Evolutionary conservation across 2,329 filamentous ascomycete species (phyloP), one percentile per base, ranked within the genome.

Genomic region (Fusarium vanettenii): DNA sequence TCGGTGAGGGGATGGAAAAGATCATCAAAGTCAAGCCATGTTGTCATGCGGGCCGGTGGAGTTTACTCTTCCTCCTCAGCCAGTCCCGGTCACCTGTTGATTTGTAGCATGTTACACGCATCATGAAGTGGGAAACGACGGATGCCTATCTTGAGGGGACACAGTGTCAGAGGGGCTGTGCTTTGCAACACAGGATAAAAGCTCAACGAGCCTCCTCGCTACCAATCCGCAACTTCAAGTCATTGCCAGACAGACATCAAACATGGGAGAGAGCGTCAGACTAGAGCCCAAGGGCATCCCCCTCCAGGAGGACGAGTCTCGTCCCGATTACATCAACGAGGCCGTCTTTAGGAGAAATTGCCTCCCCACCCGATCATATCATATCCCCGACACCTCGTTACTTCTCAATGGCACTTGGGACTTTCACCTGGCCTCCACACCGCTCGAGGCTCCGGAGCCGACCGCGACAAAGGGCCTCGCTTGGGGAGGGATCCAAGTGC

Each of bases 351-450:
- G 88, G 60, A 84, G 88, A 69, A 89, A 90, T 77, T 85, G 86
- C 22, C 84, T 91, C 0, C 86, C 87, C 13, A 81, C 88, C 2
- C 85, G 88, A 37, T 84, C 87, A 27, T 90, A 90, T 77, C 83
- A 86, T 78, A 86, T 90, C 60, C 88, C 89, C 2, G 81, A 87
- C 33, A 86, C 85, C 1, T 83, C 85, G 5, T 67, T 89, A 18
- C 81, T 84, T 3, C 84, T 91, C 62, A 91, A 91, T 75, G 89
- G 90, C 41, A 80, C 79, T 29, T 92, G 90, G 90, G 83, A 87
- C 66, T 91, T 92, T 72, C 84, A 88, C 71, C 86, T 88, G 64
- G 83, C 86, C 14, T 73, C 81, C 5, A 86, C 83, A 9, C 87
- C 87, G 1, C 75, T 84, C 9, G 84, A 87, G 63, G 86, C 87